Evolutionary conservation across 345 rosid genomes (phyloP), one percentile per base, ranked within the genome.

Genomic region (Limnanthes douglasii): DNA sequence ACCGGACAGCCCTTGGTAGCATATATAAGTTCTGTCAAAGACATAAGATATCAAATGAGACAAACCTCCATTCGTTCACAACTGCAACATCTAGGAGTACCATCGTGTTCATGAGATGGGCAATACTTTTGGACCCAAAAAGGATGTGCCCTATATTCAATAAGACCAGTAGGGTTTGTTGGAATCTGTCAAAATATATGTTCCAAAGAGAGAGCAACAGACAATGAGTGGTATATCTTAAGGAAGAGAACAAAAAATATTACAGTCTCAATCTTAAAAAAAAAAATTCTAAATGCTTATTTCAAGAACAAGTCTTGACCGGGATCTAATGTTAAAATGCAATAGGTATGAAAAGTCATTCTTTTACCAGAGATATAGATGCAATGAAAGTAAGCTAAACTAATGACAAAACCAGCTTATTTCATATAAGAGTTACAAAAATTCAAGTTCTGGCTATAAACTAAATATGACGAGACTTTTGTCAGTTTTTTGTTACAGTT

Each of bases 41-140:
- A 13, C 1, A 20, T 6, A 4, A n/a, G 18, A 17, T 18, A 14
- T 38, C 29, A 40, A 47, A 22, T 27, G 23, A 30, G 50, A 75
- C 62, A 51, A 41, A 90, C 99, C 94, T 92, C 96, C 99, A 92
- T 78, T 60, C 99, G 72, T 66, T 92, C 99, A 43, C 99, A 92
- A 56, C 99, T 85, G 64, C 99, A 92, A 59, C 99, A 92, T 27
- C 94, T 65, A 39, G 94, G 86, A 41, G 96, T 92, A 21, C 68
- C 69, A 51, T 92, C 96, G 21, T 49, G 75, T 56, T 92, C 99
- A 23, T 92, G 99, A 21, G 83, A 56, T 37, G 96, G 99, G 58
- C 99, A 92, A 57, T 92, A 92, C 56, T 92, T 92, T 46, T 92
- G 99, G 11, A 39, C 26, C 99, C 99, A 92, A 66, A 85, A 92